Conservation (phyloP, 768 basidiomycete species). For the Trametes punicea region DNA sequence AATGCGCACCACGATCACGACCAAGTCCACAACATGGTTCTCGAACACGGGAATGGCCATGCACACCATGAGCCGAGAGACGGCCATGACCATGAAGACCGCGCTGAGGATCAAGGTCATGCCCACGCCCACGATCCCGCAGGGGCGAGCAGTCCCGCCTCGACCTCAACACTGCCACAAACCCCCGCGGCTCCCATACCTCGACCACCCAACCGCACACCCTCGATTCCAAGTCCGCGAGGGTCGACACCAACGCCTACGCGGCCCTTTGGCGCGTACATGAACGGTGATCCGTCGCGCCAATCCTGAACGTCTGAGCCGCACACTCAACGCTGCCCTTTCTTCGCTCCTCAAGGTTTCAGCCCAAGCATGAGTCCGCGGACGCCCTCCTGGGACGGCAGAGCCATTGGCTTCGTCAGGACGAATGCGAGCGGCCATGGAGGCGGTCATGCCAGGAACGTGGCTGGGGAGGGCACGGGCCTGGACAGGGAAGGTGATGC, state of each 20-base stretch:
- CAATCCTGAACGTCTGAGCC: slow-evolving; percentile 31
- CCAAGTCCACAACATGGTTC: slow-evolving; percentile 9
- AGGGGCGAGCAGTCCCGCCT: background rate
- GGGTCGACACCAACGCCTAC: slow-evolving; percentile 32
- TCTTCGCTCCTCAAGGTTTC: slow-evolving; percentile 19
- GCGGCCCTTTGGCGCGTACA: slow-evolving; percentile 34
- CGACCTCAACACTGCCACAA: background rate
- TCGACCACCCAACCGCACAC: background rate
- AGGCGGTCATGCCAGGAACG: background rate
- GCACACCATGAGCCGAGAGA: slow-evolving; percentile 12
- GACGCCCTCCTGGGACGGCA: slow-evolving; percentile 26
- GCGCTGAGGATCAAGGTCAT: slow-evolving; percentile 10
- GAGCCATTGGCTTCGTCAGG: slow-evolving; percentile 16
- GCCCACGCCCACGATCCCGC: background rate
- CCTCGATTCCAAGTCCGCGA: slow-evolving; percentile 20
- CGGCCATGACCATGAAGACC: slow-evolving; percentile 16
- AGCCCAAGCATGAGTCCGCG: slow-evolving; percentile 24
- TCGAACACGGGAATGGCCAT: slow-evolving; percentile 16
- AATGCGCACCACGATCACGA: slow-evolving; percentile 9
- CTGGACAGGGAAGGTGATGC: slow-evolving; percentile 24
- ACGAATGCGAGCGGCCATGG: background rate
- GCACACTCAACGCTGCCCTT: slow-evolving; percentile 19
- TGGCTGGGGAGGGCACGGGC: slow-evolving; percentile 1
- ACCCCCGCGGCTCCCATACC: slow-evolving; percentile 5
- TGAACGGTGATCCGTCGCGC: slow-evolving; percentile 49